Conservation (phyloP, 73 alveolate genomes). For the Diophrys appendiculata region DNA sequence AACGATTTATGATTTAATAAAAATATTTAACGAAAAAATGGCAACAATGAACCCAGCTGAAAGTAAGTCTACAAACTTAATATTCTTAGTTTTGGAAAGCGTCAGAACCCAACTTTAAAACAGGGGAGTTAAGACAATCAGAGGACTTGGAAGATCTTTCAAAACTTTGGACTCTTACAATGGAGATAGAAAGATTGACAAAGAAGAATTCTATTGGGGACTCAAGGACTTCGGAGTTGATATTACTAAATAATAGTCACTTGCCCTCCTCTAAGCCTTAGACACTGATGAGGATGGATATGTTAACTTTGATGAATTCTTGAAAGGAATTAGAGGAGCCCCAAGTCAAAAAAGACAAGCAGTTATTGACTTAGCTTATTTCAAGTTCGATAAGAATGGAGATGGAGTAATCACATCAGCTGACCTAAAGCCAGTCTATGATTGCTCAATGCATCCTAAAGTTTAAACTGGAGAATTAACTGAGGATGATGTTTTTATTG, state of each 20-base stretch:
- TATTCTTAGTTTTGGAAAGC: too few species aligned
- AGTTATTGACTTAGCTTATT: constrained; percentile 86
- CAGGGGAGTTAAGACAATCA: constrained; percentile 76
- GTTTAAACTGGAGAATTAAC: constrained; percentile 92
- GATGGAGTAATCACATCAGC: constrained; percentile 85
- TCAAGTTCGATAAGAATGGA: constrained; percentile 92
- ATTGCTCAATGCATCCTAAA: constrained; percentile 88
- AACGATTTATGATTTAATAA: too few species aligned
- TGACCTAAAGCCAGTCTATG: constrained; percentile 91
- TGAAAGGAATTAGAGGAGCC: constrained; percentile 88
- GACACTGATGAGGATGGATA: constrained; percentile 87
- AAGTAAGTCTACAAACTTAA: too few species aligned
- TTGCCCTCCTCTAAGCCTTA: constrained; percentile 60
- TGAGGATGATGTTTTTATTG: constrained; percentile 88
- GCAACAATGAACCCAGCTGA: too few species aligned
- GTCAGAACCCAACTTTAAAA: constrained; percentile 45
- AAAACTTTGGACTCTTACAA: constrained; percentile 77
- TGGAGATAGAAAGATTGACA: constrained; percentile 84
- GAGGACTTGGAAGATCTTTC: constrained; percentile 82
- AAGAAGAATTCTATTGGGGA: constrained; percentile 87
- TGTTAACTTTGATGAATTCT: constrained; percentile 92
- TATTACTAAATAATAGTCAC: constrained; percentile 80
- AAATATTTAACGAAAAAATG: too few species aligned
- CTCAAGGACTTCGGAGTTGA: constrained; percentile 82
- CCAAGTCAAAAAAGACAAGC: constrained; percentile 90